A percentile compares a stretch with the other conserved stretches of the same genome.
Evolutionary conservation across 1,139 yeast species (phyloP).

Genomic region (Arxiozyma telluris): DNA sequence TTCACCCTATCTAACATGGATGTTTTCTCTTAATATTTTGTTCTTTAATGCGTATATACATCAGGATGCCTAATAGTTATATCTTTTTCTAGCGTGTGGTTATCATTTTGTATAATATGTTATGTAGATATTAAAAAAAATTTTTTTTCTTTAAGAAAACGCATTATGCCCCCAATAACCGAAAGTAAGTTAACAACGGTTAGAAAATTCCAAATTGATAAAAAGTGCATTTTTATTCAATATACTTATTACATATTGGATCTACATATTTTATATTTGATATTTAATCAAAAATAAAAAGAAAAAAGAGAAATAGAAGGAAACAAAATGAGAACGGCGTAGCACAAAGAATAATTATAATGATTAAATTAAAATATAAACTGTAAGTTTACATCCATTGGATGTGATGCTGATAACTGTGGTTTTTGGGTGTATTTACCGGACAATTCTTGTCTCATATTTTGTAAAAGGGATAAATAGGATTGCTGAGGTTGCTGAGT

Average conservation of each 20-base stretch:
- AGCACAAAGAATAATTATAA: too few relatives aligned
- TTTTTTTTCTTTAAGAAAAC: background rate
- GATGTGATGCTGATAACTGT: conserved; percentile 77
- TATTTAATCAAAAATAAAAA: background rate
- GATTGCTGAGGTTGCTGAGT: conserved; percentile 61
- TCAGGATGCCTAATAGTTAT: background rate
- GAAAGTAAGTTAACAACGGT: too few relatives aligned
- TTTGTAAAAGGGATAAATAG: conserved; percentile 67
- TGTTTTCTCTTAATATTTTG: background rate
- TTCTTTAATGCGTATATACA: background rate
- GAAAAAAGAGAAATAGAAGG: background rate
- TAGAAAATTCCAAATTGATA: too few relatives aligned
- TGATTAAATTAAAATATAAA: conserved; percentile 34
- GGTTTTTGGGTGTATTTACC: conserved; percentile 81
- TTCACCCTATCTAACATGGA: background rate
- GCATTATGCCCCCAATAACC: background rate
- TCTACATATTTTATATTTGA: background rate
- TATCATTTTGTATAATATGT: background rate
- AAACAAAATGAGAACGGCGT: too few relatives aligned
- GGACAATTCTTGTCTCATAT: conserved; percentile 62
- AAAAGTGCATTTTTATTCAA: too few relatives aligned
- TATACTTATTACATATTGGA: background rate
- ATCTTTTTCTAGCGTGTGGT: background rate
- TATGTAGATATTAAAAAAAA: background rate
- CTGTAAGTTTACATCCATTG: conserved; percentile 65